Percentiles rank a stretch among this genome's conserved stretches.
These are phyloP conservation scores for Erythrophleum ivorense DNA, from an alignment of 331 rosid genomes.

Conservation along the genomic window DNA sequence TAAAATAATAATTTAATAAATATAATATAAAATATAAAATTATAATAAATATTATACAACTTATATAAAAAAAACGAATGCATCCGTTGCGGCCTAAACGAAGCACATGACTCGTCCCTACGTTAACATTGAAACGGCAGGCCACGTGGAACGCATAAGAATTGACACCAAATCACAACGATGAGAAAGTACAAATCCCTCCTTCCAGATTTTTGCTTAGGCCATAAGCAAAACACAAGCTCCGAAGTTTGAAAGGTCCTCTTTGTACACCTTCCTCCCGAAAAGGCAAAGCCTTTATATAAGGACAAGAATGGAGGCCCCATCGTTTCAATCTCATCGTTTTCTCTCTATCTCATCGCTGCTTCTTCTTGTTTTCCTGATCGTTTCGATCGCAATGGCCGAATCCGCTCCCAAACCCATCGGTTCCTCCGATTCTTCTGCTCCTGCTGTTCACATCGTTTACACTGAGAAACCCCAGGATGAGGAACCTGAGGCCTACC, in stretches of 20 bases:
- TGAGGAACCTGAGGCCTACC: slow-evolving; percentile 78
- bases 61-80: too few species aligned
- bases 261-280: not conserved
- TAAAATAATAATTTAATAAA: too few species aligned
- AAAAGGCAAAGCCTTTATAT: not conserved
- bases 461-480: slow-evolving; percentile 72
- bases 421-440: slow-evolving; percentile 4
- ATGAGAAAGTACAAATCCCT: not conserved
- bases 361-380: not conserved
- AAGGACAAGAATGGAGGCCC: not conserved
- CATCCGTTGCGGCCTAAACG: too few species aligned
- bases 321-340: not conserved
- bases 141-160: not conserved
- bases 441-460: slow-evolving; percentile 68
- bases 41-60: too few species aligned
- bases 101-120: not conserved
- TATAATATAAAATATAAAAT: too few species aligned
- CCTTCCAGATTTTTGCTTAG: not conserved
- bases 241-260: not conserved
- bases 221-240: not conserved
- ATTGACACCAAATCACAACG: not conserved
- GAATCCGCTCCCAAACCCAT: slow-evolving; percentile 37
- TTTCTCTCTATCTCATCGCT: not conserved
- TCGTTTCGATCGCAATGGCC: slow-evolving; percentile 54
- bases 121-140: not conserved